A percentile compares a stretch with the other conserved stretches of the same genome.
These are phyloP conservation scores for Saccharomycopsis fodiens DNA, from an alignment of 805 yeast genomes.

Conservation along the genomic window DNA sequence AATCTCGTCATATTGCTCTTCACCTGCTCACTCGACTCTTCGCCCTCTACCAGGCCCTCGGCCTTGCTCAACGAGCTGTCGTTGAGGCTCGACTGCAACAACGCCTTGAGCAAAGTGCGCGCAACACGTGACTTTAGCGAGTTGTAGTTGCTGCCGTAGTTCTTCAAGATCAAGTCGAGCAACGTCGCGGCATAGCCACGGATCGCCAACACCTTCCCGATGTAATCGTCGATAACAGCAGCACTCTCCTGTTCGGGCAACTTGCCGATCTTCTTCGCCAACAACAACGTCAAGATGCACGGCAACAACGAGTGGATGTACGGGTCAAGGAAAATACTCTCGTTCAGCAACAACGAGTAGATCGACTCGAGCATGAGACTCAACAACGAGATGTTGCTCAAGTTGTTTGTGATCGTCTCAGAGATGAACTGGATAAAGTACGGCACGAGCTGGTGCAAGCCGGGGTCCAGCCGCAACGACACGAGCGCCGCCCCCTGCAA, in stretches of 20 bases:
- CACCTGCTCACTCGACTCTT: conserved; percentile 5
- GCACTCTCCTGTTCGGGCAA: conserved; percentile 14
- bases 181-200: conserved; percentile 86
- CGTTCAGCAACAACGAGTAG: conserved; percentile 75
- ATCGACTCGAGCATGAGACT: conserved; percentile 85
- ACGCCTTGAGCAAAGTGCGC: conserved; percentile 84
- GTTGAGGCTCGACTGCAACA: conserved; percentile 72
- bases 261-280: conserved; percentile 82
- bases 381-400: conserved; percentile 61
- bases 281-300: conserved; percentile 79
- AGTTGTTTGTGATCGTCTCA: conserved; percentile 85
- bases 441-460: conserved; percentile 93
- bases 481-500: conserved; percentile 75
- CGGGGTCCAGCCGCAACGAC: conserved; percentile 85
- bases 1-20: conserved; percentile 6
- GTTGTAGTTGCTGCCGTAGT: conserved; percentile 79
- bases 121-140: conserved; percentile 91
- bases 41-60: background rate
- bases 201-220: conserved; percentile 45
- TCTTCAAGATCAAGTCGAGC: conserved; percentile 66
- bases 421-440: conserved; percentile 94
- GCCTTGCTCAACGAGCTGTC: conserved; percentile 1
- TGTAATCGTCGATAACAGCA: conserved; percentile 27
- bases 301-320: conserved; percentile 96
- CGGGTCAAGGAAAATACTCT: conserved; percentile 84